Evolutionary conservation across 768 basidiomycete genomes (phyloP), one percentile per base, ranked within the genome.

Genomic region (Russula brevipes): DNA sequence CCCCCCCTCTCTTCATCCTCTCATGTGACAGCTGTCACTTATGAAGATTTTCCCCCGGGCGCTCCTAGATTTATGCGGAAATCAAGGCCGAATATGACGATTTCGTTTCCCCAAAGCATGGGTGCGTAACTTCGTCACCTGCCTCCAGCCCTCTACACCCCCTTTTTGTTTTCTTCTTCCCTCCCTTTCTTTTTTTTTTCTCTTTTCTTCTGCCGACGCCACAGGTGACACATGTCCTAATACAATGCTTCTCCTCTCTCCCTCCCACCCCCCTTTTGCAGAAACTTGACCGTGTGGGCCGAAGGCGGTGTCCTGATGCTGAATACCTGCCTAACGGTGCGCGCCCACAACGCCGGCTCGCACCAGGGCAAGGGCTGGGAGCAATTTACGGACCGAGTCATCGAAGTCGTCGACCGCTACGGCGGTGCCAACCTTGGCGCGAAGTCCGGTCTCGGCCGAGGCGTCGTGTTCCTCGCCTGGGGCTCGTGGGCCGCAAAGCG

Each of bases 341-440:
- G 84, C 58, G 88, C 89, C 0, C 81, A 81, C 60, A 69, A 81
- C 59, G 84, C 95, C 17, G 89, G 83, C 42, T 94, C 93, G 56
- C 95, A 97, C 74, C 82, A 86, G 45, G 83, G 84, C 69, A 86
- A 81, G 73, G 95, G 95, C 60, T 97, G 95, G 95, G 93, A 97
- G 73, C 74, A 81, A 55, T 97, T 96, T 72, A 97, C 94, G 4
- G 90, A 83, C 68, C 81, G 88, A 65, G 87, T 96, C 63, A 77
- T 96, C 61, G 83, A 87, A 65, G 81, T 86, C 62, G 86, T 94
- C 65, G 82, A 90, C 73, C 83, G 79, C 71, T 89, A 87, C 74
- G 86, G 87, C 61, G 84, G 91, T 67, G 82, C 88, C 57, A 88
- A 87, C 72, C 78, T 91, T 54, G 75, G 61, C n/a, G 71, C 66